Evolutionary conservation across 1,139 yeast species (phyloP), one percentile per base, ranked within the genome.

Genomic region (Saccharomyces hybrid): DNA sequence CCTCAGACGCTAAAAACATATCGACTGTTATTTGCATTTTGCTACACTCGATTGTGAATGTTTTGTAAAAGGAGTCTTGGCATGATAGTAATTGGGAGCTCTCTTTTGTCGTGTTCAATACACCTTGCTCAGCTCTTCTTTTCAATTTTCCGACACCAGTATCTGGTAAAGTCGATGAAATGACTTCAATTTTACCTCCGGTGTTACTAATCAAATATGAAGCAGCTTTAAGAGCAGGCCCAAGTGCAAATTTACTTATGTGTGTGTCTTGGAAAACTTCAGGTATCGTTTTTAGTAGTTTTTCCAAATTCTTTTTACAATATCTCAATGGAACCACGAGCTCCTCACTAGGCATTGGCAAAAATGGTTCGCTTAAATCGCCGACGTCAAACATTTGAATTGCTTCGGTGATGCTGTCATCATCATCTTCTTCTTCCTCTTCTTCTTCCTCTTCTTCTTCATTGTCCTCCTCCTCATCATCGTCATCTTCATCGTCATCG

Each of bases 11-110:
- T 71, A 91, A 79, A 71, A 91, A 91, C 82, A 90, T 84, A 69
- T 91, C 98, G 52, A 93, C 88, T 1, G 96, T 81, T 51, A 91
- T 87, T 73, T 90, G 96, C 27, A 85, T 78, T 60, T 91, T 88
- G 75, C 89, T 90, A 76, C 97, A 91, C 61, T 88, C 96, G 51
- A 91, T 95, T 7, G 98, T 96, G 75, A 91, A 90, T 49, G 89
- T 79, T 75, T 89, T 90, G 78, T 91, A 91, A 72, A 91, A 91
- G 32, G 88, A 78, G 70, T 86, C 88, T 55, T 90, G 95, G 16
- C 95, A 80, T 49, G 81, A 78, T 66, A 90, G 78, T 62, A 85
- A 73, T 42, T 86, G 79, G 59, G 84, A 79, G 16, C 89, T 81
- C 73, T 91, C 98, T 69, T 89, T 90, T 54, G 88, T 77, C 64